phyloP scores from a whole-genome alignment of 306 rosid genomes.

The Dryas octopetala region DNA sequence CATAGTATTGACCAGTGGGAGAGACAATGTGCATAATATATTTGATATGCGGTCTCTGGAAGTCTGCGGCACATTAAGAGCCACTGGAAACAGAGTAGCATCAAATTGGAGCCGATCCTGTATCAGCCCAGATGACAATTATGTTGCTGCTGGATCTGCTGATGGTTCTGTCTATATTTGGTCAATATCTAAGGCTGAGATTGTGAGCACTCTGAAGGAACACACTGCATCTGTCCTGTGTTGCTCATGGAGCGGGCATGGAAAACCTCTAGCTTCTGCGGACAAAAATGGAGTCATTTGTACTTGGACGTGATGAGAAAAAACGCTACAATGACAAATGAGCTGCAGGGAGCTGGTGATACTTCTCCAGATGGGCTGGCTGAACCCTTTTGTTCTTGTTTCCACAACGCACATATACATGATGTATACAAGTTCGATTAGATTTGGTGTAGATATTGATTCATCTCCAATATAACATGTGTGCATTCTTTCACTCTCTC shows the following conservation, averaged over 20 bases:
- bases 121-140: slow-evolving; percentile 85
- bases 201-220: slow-evolving; percentile 78
- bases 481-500: slow-evolving; percentile 8
- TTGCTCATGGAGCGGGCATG: slow-evolving; percentile 88
- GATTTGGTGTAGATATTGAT: slow-evolving; percentile 26
- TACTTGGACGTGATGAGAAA: slow-evolving; percentile 56
- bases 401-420: not conserved
- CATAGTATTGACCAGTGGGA: slow-evolving; percentile 81
- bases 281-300: slow-evolving; percentile 85
- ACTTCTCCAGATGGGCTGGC: not conserved
- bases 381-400: not conserved
- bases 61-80: slow-evolving; percentile 81
- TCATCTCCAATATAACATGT: slow-evolving; percentile 7
- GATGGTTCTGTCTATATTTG: slow-evolving; percentile 87
- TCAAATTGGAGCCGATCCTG: slow-evolving; percentile 98
- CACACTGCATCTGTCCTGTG: slow-evolving; percentile 78
- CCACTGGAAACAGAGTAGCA: slow-evolving; percentile 73
- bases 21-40: slow-evolving; percentile 86
- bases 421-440: slow-evolving; percentile 16
- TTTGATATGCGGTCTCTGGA: slow-evolving; percentile 85
- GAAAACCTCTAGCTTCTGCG: slow-evolving; percentile 86
- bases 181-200: slow-evolving; percentile 73
- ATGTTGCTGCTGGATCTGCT: slow-evolving; percentile 91
- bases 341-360: too few species aligned
- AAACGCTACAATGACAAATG: too few species aligned